A percentile compares a stretch with the other conserved stretches of the same genome.
These are phyloP conservation scores for Sodiomyces alkalinus DNA, from an alignment of 2,329 filamentous ascomycete species.

Conservation along the genomic window DNA sequence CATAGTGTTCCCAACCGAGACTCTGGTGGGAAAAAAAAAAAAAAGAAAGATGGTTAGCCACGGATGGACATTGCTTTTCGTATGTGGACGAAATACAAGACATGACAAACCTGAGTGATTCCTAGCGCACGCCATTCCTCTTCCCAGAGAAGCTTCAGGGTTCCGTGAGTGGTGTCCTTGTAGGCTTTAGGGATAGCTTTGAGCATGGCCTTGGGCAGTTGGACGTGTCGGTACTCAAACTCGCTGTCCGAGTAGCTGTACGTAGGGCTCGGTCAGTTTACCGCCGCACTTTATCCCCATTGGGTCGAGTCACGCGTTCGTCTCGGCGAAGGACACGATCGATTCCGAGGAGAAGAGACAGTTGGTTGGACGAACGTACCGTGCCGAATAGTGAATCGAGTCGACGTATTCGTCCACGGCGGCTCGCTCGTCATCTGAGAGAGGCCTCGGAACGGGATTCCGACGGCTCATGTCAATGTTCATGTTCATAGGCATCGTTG, in stretches of 20 bases:
- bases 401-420: slow-evolving; percentile 85
- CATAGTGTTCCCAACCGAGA: slow-evolving; percentile 97
- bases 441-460: slow-evolving; percentile 69
- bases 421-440: slow-evolving; percentile 68
- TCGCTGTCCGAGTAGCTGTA: slow-evolving; percentile 79
- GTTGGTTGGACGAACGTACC: slow-evolving; percentile 36
- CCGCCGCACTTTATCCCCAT: no score
- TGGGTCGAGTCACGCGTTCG: not conserved
- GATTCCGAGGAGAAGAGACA: not conserved
- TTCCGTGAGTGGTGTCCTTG: slow-evolving; percentile 77
- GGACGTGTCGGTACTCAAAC: slow-evolving; percentile 95
- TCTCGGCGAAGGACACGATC: not conserved
- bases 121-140: slow-evolving; percentile 96
- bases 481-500: slow-evolving; percentile 12
- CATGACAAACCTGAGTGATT: slow-evolving; percentile 76
- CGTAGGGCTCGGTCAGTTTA: slow-evolving; percentile 4
- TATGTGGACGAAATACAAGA: no score
- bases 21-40: slow-evolving; percentile 40
- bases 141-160: slow-evolving; percentile 92
- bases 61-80: no score
- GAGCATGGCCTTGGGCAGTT: slow-evolving; percentile 95
- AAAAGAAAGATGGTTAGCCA: no score
- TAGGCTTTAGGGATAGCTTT: slow-evolving; percentile 94
- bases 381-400: slow-evolving; percentile 85
- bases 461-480: slow-evolving; percentile 69